These are phyloP conservation scores for Litchi chinensis DNA, from an alignment of 345 rosid genomes.

Conservation along the genomic window DNA sequence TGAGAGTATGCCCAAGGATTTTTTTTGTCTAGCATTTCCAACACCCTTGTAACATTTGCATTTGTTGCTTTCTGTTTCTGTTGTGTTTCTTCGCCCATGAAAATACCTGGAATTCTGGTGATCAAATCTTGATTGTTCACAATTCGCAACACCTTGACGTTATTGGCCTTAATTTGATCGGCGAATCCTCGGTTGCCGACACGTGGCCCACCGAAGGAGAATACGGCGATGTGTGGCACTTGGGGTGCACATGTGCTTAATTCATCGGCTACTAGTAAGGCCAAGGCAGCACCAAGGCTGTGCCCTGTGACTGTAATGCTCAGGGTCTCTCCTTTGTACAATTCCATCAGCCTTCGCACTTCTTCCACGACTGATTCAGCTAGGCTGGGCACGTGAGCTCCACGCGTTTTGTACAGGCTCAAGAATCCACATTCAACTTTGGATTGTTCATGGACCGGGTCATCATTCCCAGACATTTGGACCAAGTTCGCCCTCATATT, in stretches of 20 bases:
- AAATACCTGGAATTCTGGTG: slow-evolving; percentile 76
- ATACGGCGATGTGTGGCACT: slow-evolving; percentile 68
- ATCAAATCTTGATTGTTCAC: slow-evolving; percentile 85
- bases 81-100: slow-evolving; percentile 30
- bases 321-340: slow-evolving; percentile 66
- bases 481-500: slow-evolving; percentile 69
- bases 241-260: slow-evolving; percentile 46
- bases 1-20: slow-evolving; percentile 68
- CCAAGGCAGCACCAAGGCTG: slow-evolving; percentile 93
- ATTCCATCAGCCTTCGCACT: slow-evolving; percentile 45
- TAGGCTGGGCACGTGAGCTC: slow-evolving; percentile 55
- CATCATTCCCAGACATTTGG: slow-evolving; percentile 29
- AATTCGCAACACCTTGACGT: slow-evolving; percentile 70
- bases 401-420: slow-evolving; percentile 65
- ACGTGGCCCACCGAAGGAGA: slow-evolving; percentile 92
- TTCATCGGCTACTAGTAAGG: slow-evolving; percentile 73
- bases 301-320: slow-evolving; percentile 92
- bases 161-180: slow-evolving; percentile 37
- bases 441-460: slow-evolving; percentile 34
- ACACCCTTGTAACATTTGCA: slow-evolving; percentile 27
- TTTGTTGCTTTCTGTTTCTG: slow-evolving; percentile 33
- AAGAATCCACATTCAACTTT: slow-evolving; percentile 86
- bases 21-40: slow-evolving; percentile 43
- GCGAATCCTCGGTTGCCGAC: slow-evolving; percentile 76
- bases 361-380: slow-evolving; percentile 59